Evolutionary conservation across 805 yeast genomes (phyloP).

Genomic region (Teunomyces stri): DNA sequence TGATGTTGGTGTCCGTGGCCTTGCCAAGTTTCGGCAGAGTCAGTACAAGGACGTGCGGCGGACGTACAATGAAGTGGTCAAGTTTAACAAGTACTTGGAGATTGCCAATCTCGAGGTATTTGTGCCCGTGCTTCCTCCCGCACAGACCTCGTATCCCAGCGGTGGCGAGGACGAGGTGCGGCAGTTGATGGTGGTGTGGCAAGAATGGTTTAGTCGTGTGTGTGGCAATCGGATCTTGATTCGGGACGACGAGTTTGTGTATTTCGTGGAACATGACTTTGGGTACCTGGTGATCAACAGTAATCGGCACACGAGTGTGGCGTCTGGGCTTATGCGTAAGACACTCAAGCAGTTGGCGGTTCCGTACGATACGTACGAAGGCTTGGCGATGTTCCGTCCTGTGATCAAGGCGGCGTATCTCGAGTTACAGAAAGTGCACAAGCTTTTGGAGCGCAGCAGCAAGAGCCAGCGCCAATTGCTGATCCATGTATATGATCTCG

Average conservation of each 20-base stretch:
- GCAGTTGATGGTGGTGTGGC: slow-evolving; percentile 58
- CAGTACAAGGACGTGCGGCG: slow-evolving; percentile 73
- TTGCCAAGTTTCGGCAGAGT: slow-evolving; percentile 74
- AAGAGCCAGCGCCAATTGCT: slow-evolving; percentile 55
- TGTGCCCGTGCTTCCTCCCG: slow-evolving; percentile 81
- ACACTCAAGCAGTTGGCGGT: slow-evolving; percentile 89
- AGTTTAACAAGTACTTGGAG: slow-evolving; percentile 72
- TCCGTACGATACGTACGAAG: slow-evolving; percentile 84
- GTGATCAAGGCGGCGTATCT: slow-evolving; percentile 73
- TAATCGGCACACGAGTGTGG: slow-evolving; percentile 54
- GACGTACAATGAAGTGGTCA: slow-evolving; percentile 72
- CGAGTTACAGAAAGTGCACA: slow-evolving; percentile 52
- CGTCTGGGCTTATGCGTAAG: slow-evolving; percentile 83
- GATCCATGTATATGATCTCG: slow-evolving; percentile 47
- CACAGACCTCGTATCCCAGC: slow-evolving; percentile 76
- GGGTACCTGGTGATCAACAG: slow-evolving; percentile 61
- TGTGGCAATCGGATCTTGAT: slow-evolving; percentile 73
- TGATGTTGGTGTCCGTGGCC: slow-evolving; percentile 49
- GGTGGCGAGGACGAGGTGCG: slow-evolving; percentile 77
- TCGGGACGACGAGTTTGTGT: slow-evolving; percentile 83
- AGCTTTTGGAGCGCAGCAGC: slow-evolving; percentile 50
- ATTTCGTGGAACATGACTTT: slow-evolving; percentile 77
- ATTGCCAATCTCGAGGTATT: slow-evolving; percentile 88
- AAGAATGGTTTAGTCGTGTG: slow-evolving; percentile 82
- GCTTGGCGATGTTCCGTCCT: slow-evolving; percentile 84